phyloP scores from a whole-genome alignment of 2,329 filamentous ascomycete genomes.

The Colletotrichum horii region DNA sequence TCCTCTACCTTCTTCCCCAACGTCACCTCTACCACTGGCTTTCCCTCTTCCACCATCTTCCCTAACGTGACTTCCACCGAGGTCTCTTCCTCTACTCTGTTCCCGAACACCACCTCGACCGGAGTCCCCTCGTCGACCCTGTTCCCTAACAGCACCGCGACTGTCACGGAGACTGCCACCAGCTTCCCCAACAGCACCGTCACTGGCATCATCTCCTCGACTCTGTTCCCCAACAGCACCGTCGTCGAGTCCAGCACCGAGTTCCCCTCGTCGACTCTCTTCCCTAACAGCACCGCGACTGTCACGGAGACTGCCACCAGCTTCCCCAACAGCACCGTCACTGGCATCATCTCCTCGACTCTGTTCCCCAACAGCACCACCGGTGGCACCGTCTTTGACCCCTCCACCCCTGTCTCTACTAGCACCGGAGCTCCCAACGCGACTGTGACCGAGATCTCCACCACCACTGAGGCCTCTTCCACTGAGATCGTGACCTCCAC shows the following conservation, averaged over 20 bases:
- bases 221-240: not conserved
- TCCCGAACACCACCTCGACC: not conserved
- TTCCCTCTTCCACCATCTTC: not conserved
- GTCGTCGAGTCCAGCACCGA: not conserved
- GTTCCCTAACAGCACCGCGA: slow-evolving; percentile 1
- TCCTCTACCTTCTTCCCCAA: not conserved
- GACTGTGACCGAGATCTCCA: not conserved
- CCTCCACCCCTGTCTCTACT: not conserved
- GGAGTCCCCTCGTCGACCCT: not conserved
- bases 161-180: not conserved
- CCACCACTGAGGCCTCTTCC: not conserved
- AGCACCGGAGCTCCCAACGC: not conserved
- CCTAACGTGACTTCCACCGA: not conserved
- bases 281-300: not conserved
- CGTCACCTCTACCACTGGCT: not conserved
- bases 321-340: not conserved
- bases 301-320: not conserved
- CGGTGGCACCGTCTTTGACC: not conserved
- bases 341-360: not conserved
- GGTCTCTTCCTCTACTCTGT: not conserved
- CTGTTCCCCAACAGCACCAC: not conserved
- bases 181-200: not conserved
- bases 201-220: not conserved
- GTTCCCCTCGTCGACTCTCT: not conserved
- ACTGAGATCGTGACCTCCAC: not conserved